These are phyloP conservation scores for Aspergillus sp. DNA, from an alignment of 2,329 filamentous ascomycete species.

Conservation along the genomic window DNA sequence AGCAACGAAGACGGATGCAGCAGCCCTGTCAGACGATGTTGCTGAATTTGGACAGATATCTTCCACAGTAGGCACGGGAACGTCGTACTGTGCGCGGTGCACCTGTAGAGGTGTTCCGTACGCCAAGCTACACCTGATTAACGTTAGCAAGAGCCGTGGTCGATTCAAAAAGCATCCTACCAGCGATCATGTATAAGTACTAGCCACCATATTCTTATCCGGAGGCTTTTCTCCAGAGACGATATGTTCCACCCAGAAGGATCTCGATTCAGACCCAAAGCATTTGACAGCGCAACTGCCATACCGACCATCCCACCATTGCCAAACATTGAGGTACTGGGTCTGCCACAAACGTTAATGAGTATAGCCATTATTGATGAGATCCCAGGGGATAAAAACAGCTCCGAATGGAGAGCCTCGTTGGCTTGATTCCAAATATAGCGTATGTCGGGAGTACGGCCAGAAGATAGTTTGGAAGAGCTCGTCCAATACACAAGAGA, in stretches of 20 bases:
- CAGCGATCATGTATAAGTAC: slow-evolving; percentile 57
- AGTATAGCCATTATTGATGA: slow-evolving; percentile 55
- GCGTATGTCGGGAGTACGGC: slow-evolving; percentile 50
- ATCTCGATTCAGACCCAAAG: slow-evolving; percentile 56
- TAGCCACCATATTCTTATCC: slow-evolving; percentile 59
- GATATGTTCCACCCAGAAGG: slow-evolving; percentile 56
- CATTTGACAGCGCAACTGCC: slow-evolving; percentile 54
- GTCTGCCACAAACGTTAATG: slow-evolving; percentile 56
- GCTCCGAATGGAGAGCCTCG: slow-evolving; percentile 56
- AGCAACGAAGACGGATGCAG: slow-evolving; percentile 46
- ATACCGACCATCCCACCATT: slow-evolving; percentile 54
- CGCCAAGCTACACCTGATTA: slow-evolving; percentile 50
- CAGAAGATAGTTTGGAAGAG: slow-evolving; percentile 32
- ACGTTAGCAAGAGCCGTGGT: neutral
- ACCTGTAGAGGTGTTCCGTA: slow-evolving; percentile 56
- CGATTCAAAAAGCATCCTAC: slow-evolving; percentile 32
- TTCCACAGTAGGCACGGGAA: slow-evolving; percentile 44
- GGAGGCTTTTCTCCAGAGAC: slow-evolving; percentile 49
- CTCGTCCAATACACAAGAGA: slow-evolving; percentile 53
- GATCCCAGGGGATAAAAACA: slow-evolving; percentile 54
- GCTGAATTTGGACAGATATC: slow-evolving; percentile 28
- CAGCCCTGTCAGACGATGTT: slow-evolving; percentile 18
- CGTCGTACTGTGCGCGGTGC: slow-evolving; percentile 48
- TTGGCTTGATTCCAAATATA: slow-evolving; percentile 60
- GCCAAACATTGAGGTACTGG: slow-evolving; percentile 55